phyloP scores from a whole-genome alignment of 1,284 basidiomycete species.

The Marasmius oreades region DNA sequence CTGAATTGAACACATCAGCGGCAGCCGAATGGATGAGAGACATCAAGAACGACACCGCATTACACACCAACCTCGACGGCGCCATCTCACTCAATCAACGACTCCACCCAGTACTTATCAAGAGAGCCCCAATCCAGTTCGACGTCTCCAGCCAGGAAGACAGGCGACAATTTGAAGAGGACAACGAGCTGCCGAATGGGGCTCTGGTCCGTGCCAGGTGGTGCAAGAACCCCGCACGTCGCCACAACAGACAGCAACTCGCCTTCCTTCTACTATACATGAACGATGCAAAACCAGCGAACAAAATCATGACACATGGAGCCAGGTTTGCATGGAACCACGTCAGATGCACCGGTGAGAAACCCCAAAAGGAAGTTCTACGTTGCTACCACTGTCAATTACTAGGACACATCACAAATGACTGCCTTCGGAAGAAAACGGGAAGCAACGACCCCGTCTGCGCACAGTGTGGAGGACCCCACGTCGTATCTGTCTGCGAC shows the following conservation, averaged over 20 bases:
- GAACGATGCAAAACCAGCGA: neutral
- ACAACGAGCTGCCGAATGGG: neutral
- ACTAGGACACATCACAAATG: neutral
- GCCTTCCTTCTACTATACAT: neutral
- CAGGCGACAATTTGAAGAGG: neutral
- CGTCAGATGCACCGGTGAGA: conserved; percentile 1
- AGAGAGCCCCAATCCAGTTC: neutral
- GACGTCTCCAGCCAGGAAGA: neutral
- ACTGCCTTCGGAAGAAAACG: neutral
- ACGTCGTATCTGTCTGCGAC: conserved; percentile 8
- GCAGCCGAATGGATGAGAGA: neutral
- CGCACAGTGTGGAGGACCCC: conserved; percentile 7
- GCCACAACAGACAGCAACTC: neutral
- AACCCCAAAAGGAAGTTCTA: conserved; percentile 1
- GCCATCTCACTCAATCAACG: neutral
- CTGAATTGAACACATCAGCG: neutral
- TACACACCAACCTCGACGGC: neutral
- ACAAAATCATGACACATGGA: neutral
- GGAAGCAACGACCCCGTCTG: neutral
- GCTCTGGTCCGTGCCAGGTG: neutral
- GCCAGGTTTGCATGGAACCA: neutral
- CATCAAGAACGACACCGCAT: neutral
- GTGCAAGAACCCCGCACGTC: neutral
- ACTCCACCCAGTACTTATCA: neutral
- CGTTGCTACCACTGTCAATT: conserved; percentile 11